phyloP scores from a whole-genome alignment of 768 basidiomycete species.

The Epithele typhae region DNA sequence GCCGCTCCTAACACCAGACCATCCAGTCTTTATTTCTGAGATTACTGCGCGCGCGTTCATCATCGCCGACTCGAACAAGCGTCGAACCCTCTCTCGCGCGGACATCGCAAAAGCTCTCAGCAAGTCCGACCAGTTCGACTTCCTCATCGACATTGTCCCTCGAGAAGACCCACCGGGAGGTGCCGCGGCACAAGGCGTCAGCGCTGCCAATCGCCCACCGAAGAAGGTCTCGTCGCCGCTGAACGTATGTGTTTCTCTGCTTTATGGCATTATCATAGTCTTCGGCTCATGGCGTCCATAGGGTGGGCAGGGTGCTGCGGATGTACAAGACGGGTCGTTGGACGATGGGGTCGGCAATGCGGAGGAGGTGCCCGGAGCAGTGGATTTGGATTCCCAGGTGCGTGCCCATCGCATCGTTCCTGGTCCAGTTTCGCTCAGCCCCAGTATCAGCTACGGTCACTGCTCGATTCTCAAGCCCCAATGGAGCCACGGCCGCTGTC shows the following conservation, averaged over 20 bases:
- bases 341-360: not conserved
- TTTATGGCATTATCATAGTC: not conserved
- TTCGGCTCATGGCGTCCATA: not conserved
- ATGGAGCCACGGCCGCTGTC: not conserved
- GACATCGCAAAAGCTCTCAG: conserved; percentile 92
- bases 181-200: conserved; percentile 1
- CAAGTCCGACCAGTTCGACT: conserved; percentile 96
- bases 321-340: conserved; percentile 1
- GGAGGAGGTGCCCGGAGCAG: conserved; percentile 4
- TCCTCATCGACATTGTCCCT: conserved; percentile 93
- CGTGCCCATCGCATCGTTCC: too few species aligned
- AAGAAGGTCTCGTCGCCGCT: conserved; percentile 20
- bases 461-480: not conserved
- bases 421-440: not conserved
- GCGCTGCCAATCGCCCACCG: conserved; percentile 9
- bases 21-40: conserved; percentile 91
- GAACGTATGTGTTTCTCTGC: not conserved
- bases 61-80: conserved; percentile 92
- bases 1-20: not conserved
- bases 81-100: conserved; percentile 88
- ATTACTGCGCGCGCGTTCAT: conserved; percentile 95
- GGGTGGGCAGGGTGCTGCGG: conserved; percentile 6
- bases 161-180: conserved; percentile 56
- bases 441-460: too few species aligned
- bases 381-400: conserved; percentile 14